Conservation (phyloP, 305 asterid genomes). For the Fraxinus greggii region DNA sequence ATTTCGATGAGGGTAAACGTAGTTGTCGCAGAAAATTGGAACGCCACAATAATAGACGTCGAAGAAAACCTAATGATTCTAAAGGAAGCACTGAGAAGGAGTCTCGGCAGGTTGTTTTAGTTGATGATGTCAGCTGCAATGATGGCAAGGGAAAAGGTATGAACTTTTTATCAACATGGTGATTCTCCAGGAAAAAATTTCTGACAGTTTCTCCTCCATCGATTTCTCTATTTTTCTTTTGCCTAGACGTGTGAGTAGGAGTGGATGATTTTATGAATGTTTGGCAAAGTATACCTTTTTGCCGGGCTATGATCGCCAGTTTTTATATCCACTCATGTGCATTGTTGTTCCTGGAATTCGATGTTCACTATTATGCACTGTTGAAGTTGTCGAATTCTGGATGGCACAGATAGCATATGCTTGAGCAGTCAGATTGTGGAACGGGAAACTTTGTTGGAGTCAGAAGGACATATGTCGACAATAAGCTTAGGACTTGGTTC, state of each 20-base stretch:
- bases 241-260: not conserved
- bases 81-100: constrained; percentile 48
- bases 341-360: not conserved
- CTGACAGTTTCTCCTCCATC: not conserved
- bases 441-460: constrained; percentile 47
- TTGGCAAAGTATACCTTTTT: not conserved
- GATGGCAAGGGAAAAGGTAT: constrained; percentile 68
- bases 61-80: constrained; percentile 61
- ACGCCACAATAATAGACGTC: constrained; percentile 69
- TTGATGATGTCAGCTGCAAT: constrained; percentile 54
- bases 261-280: not conserved
- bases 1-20: not conserved
- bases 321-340: not conserved
- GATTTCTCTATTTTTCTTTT: not conserved
- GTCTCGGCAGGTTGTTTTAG: constrained; percentile 34
- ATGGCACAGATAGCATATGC: constrained; percentile 50
- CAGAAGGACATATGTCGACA: constrained; percentile 54
- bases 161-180: not conserved
- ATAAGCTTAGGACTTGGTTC: constrained; percentile 40
- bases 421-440: constrained; percentile 47
- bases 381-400: constrained; percentile 19
- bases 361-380: not conserved
- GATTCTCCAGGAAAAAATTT: not conserved
- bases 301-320: constrained; percentile 12
- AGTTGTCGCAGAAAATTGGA: constrained; percentile 89